Conservation (phyloP, 192 early-diverging fungal species). For the Entomortierella lignicola region DNA sequence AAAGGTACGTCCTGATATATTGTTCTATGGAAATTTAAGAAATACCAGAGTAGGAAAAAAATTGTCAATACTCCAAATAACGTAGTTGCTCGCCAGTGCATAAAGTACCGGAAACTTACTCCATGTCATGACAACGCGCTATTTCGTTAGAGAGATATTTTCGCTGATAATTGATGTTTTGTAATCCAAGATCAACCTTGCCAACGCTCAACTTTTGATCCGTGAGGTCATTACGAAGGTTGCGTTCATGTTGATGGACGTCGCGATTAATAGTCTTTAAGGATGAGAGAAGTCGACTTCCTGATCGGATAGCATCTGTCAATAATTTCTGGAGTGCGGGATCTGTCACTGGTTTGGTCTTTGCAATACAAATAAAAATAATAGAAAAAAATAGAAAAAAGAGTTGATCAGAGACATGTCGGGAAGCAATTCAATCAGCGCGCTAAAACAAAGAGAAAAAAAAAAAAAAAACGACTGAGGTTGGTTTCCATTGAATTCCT, state of each 20-base stretch:
- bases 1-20: slow-evolving; percentile 48
- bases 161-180: slow-evolving; percentile 50
- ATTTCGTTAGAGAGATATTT: slow-evolving; percentile 51
- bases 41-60: neutral
- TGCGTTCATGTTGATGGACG: slow-evolving; percentile 26
- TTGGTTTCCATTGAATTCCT: too few relatives aligned
- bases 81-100: too few relatives aligned
- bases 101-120: too few relatives aligned
- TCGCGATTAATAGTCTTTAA: slow-evolving; percentile 45
- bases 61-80: too few relatives aligned
- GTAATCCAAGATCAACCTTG: slow-evolving; percentile 35
- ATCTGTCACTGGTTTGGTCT: neutral
- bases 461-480: too few relatives aligned
- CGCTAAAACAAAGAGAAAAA: too few relatives aligned
- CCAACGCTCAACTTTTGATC: slow-evolving; percentile 39
- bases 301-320: neutral
- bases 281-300: slow-evolving; percentile 5
- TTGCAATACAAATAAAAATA: neutral
- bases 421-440: too few relatives aligned
- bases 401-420: too few relatives aligned
- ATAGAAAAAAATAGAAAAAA: slow-evolving; percentile 17
- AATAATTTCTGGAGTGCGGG: slow-evolving; percentile 6
- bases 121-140: slow-evolving; percentile 47
- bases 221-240: slow-evolving; percentile 34
- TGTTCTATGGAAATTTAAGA: slow-evolving; percentile 20